Conservation (phyloP, 352 stramenopile species). For the Hyaloperonospora arabidopsidis region DNA sequence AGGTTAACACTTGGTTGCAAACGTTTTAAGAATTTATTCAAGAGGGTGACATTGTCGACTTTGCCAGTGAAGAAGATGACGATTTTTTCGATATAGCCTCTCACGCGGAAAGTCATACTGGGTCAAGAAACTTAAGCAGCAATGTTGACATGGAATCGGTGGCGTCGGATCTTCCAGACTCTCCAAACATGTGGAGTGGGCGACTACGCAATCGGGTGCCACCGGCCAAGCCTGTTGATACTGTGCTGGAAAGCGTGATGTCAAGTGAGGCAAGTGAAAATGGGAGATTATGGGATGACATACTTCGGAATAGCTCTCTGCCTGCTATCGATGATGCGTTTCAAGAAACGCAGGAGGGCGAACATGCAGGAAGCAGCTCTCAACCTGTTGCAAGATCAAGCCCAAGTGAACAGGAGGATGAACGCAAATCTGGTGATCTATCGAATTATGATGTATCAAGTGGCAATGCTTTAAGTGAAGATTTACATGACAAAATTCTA, state of each 20-base stretch:
- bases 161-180: not conserved
- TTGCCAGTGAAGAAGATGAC: not conserved
- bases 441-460: not conserved
- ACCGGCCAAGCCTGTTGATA: not conserved
- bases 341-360: not conserved
- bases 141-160: slow-evolving; percentile 1
- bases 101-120: not conserved
- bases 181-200: not conserved
- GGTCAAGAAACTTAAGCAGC: not conserved
- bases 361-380: not conserved
- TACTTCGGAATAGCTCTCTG: not conserved
- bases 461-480: not conserved
- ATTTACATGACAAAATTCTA: not conserved
- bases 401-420: not conserved
- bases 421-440: not conserved
- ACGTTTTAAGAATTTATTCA: not conserved
- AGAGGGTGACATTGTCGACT: not conserved
- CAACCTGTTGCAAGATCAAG: not conserved
- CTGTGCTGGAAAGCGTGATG: not conserved
- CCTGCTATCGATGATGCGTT: not conserved
- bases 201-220: not conserved
- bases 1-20: slow-evolving; percentile 10
- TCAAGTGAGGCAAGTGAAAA: not conserved
- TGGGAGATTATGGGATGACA: not conserved
- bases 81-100: not conserved